These are phyloP conservation scores for Aspergillus mulundensis DNA, from an alignment of 495 filamentous ascomycete species.

Conservation along the genomic window DNA sequence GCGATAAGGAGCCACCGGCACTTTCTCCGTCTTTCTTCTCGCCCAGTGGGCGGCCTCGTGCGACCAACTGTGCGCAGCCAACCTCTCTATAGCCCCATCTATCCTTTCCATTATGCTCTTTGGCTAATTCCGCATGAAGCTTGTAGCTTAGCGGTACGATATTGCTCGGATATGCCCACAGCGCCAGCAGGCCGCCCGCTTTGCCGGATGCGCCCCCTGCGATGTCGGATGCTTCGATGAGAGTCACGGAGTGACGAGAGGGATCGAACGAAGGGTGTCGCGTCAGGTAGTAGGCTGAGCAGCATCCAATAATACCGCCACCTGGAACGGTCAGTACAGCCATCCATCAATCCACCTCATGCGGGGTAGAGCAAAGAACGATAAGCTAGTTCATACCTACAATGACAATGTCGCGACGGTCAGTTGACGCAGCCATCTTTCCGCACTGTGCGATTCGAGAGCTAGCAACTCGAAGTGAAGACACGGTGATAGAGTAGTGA, in stretches of 20 bases:
- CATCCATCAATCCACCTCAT: not conserved
- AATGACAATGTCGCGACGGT: slow-evolving; percentile 63
- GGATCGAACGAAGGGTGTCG: slow-evolving; percentile 82
- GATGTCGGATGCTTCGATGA: slow-evolving; percentile 84
- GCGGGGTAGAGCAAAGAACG: slow-evolving; percentile 27
- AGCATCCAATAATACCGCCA: slow-evolving; percentile 92
- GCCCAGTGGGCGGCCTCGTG: slow-evolving; percentile 46
- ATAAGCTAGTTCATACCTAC: slow-evolving; percentile 48
- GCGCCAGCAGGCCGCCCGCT: slow-evolving; percentile 83
- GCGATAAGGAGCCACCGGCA: slow-evolving; percentile 42
- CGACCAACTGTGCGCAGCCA: slow-evolving; percentile 68
- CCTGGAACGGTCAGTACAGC: slow-evolving; percentile 46
- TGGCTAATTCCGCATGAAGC: slow-evolving; percentile 79
- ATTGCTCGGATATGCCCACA: slow-evolving; percentile 87
- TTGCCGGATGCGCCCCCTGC: slow-evolving; percentile 93
- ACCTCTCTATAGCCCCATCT: slow-evolving; percentile 86
- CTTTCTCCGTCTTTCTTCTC: slow-evolving; percentile 32
- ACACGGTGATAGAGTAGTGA: slow-evolving; percentile 21
- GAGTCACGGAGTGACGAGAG: slow-evolving; percentile 69
- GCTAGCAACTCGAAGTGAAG: slow-evolving; percentile 21
- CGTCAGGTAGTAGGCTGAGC: slow-evolving; percentile 89
- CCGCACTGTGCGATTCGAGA: slow-evolving; percentile 17
- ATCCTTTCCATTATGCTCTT: slow-evolving; percentile 73
- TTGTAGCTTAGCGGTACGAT: slow-evolving; percentile 85
- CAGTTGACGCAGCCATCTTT: slow-evolving; percentile 35